Percentiles rank a stretch among this genome's conserved stretches.
Conservation (phyloP, 139 green algal species). For the Volvox reticuliferus region DNA sequence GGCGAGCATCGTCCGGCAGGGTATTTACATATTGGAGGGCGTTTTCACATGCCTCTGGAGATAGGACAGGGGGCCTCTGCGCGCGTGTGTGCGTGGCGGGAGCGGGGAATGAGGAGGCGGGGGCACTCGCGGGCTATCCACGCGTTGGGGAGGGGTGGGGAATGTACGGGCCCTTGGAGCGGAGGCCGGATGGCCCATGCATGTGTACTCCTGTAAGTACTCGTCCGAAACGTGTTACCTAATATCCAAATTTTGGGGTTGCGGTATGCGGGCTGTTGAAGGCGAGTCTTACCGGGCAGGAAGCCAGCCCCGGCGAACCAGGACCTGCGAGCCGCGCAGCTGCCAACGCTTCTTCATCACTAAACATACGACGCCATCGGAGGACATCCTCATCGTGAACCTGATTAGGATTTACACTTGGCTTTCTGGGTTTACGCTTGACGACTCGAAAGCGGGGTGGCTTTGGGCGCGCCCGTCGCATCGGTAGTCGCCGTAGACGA, state of each 20-base stretch:
- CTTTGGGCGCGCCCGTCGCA: neutral
- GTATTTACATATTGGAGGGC: neutral
- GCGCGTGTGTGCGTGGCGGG: neutral
- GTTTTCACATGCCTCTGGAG: neutral
- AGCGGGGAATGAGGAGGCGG: no score
- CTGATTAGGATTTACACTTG: neutral
- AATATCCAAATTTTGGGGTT: neutral
- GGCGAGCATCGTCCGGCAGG: neutral
- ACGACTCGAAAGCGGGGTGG: neutral
- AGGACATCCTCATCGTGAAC: slow-evolving; percentile 27
- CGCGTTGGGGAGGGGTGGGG: neutral
- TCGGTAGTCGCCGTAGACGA: neutral
- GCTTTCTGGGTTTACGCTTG: neutral
- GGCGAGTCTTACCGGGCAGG: neutral
- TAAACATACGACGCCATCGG: neutral
- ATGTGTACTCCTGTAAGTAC: no score
- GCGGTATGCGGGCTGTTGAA: neutral
- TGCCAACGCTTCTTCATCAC: neutral
- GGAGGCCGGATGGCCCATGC: no score
- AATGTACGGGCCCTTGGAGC: no score
- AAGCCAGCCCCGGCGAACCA: neutral
- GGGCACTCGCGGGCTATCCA: neutral
- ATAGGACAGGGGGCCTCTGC: neutral
- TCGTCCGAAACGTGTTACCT: neutral
- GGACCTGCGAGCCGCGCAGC: neutral